Conservation (phyloP, 2,329 filamentous ascomycete species). For the Phialocephala sp. region DNA sequence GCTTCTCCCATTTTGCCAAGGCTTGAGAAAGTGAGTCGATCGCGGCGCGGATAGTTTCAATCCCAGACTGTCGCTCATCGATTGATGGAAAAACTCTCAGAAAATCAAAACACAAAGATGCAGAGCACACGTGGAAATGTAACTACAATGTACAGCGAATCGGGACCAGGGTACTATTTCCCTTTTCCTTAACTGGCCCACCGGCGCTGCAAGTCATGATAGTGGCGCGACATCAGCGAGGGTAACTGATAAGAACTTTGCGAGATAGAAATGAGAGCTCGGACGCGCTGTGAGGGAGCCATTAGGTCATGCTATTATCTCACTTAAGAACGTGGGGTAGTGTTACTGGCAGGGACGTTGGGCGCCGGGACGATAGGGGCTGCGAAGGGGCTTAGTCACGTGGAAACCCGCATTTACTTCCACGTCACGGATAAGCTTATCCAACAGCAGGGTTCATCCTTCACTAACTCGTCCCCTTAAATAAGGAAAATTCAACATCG, state of each 20-base stretch:
- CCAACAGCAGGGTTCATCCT: no score
- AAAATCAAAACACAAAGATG: not conserved
- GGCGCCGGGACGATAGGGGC: no score
- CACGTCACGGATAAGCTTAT: no score
- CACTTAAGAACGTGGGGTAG: not conserved
- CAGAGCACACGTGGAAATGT: not conserved
- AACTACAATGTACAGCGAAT: not conserved
- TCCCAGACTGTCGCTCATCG: not conserved
- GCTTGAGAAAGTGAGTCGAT: not conserved
- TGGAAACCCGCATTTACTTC: no score
- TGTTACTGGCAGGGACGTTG: no score
- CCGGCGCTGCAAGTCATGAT: not conserved
- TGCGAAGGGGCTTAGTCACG: no score
- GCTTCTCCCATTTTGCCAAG: not conserved
- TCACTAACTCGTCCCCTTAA: no score
- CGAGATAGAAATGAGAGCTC: not conserved
- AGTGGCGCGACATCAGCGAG: not conserved
- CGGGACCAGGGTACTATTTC: not conserved
- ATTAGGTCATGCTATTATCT: not conserved
- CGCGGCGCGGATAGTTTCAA: not conserved
- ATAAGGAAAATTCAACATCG: no score
- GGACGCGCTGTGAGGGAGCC: no score
- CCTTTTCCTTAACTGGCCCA: not conserved
- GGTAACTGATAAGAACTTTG: not conserved
- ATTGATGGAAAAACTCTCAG: not conserved